Percentiles rank a stretch among this genome's conserved stretches.
Conservation (phyloP, 352 stramenopile species). For the Saprolegnia parasitica region DNA sequence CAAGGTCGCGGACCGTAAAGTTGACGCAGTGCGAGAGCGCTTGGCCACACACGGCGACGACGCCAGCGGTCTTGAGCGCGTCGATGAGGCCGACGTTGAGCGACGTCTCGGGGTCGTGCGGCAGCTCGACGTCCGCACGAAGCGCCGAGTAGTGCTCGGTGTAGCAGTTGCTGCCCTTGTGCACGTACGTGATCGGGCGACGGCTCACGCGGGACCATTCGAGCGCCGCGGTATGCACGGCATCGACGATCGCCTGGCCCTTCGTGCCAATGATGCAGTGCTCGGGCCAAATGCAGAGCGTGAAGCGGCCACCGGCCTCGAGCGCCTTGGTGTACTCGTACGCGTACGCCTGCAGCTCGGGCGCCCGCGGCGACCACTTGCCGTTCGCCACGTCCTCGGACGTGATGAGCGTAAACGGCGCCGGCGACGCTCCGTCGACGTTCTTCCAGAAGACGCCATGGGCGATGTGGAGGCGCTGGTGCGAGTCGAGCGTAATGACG, state of each 20-base stretch:
- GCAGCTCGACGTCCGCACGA: constrained; percentile 88
- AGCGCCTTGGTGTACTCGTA: constrained; percentile 88
- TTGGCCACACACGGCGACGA: constrained; percentile 91
- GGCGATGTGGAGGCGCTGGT: constrained; percentile 94
- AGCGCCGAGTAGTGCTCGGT: constrained; percentile 97
- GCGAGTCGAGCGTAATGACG: constrained; percentile 94
- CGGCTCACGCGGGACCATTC: constrained; percentile 72
- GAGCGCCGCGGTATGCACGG: constrained; percentile 77
- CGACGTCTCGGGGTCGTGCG: constrained; percentile 60
- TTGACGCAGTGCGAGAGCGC: constrained; percentile 97
- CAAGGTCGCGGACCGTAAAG: constrained; percentile 91
- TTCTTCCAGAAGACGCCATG: constrained; percentile 92
- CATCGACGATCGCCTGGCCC: constrained; percentile 85
- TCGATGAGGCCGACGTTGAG: constrained; percentile 86
- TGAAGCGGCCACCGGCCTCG: constrained; percentile 86
- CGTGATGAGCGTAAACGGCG: constrained; percentile 92
- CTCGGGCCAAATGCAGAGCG: constrained; percentile 95
- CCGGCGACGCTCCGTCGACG: constrained; percentile 51
- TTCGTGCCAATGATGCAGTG: constrained; percentile 93
- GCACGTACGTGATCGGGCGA: constrained; percentile 79
- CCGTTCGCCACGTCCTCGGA: constrained; percentile 60
- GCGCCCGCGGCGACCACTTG: constrained; percentile 55
- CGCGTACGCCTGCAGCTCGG: constrained; percentile 74
- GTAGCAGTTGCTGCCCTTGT: constrained; percentile 93
- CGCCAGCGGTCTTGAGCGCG: constrained; percentile 74